These are phyloP conservation scores for Phaseolus lunatus DNA, from an alignment of 306 rosid species.

Conservation along the genomic window DNA sequence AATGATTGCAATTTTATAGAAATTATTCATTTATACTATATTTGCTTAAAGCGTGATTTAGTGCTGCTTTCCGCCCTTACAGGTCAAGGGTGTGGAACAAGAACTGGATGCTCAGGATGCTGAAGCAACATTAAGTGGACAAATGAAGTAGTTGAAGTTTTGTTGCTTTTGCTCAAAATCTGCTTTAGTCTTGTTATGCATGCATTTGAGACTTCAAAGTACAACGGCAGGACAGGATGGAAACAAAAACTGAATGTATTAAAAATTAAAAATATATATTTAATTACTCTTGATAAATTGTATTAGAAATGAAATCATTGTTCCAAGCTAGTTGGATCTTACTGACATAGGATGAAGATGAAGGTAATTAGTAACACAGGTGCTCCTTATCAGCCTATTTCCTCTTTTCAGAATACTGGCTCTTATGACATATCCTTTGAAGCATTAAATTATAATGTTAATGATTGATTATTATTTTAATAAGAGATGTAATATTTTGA, in stretches of 20 bases:
- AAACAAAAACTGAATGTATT: slow-evolving; percentile 40
- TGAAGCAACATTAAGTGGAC: slow-evolving; percentile 61
- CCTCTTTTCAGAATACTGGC: too few species aligned
- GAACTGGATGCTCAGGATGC: slow-evolving; percentile 79
- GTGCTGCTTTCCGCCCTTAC: slow-evolving; percentile 44
- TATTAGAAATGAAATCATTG: slow-evolving; percentile 31
- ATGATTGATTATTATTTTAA: slow-evolving; percentile 10
- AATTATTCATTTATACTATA: background rate
- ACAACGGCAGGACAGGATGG: slow-evolving; percentile 40
- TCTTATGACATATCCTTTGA: slow-evolving; percentile 3
- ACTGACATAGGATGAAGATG: slow-evolving; percentile 20
- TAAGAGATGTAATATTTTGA: background rate
- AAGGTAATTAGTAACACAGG: slow-evolving; percentile 39
- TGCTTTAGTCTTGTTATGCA: slow-evolving; percentile 13
- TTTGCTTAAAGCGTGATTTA: background rate
- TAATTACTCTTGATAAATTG: slow-evolving; percentile 35
- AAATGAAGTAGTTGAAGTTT: slow-evolving; percentile 53
- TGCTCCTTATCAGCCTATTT: too few species aligned
- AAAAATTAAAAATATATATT: slow-evolving; percentile 8
- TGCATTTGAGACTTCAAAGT: slow-evolving; percentile 30
- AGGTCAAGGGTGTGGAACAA: slow-evolving; percentile 95
- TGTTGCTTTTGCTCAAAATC: slow-evolving; percentile 2
- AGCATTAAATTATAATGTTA: slow-evolving; percentile 20
- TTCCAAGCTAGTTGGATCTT: slow-evolving; percentile 42
- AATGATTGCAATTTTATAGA: slow-evolving; percentile 22